These are phyloP conservation scores for Chlorella ohadii DNA, from an alignment of 139 green algal species.

Conservation along the genomic window DNA sequence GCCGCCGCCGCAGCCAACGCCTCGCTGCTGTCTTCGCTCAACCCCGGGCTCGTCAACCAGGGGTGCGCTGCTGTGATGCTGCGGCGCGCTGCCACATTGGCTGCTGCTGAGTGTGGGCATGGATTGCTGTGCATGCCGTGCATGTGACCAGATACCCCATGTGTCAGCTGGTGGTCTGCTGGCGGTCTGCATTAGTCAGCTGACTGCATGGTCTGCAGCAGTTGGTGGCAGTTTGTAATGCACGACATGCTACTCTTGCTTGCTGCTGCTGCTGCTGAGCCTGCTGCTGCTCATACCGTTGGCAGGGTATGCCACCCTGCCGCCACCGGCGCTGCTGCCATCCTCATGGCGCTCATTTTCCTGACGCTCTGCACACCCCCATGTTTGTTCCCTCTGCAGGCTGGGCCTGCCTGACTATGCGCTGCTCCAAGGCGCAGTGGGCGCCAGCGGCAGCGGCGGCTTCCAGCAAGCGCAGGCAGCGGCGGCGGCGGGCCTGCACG, in stretches of 20 bases:
- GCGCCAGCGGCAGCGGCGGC: slow-evolving; percentile 19
- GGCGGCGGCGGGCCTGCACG: slow-evolving; percentile 6
- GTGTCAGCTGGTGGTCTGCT: too few species aligned
- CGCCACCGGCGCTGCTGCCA: not conserved
- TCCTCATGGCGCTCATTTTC: too few species aligned
- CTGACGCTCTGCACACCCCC: not conserved
- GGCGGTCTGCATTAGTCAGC: too few species aligned
- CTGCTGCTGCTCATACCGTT: not conserved
- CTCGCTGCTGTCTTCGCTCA: slow-evolving; percentile 25
- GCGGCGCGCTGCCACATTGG: too few species aligned
- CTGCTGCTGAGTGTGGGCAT: not conserved
- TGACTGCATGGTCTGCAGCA: too few species aligned
- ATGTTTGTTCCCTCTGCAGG: not conserved
- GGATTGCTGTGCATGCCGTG: not conserved
- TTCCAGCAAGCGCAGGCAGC: not conserved
- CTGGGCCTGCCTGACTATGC: slow-evolving; percentile 36
- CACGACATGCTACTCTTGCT: not conserved
- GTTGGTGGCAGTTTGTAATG: not conserved
- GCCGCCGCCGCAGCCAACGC: slow-evolving; percentile 12
- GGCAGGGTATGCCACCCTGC: too few species aligned
- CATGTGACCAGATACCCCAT: too few species aligned
- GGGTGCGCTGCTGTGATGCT: slow-evolving; percentile 15
- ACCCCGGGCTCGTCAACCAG: slow-evolving; percentile 25
- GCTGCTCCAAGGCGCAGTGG: slow-evolving; percentile 32
- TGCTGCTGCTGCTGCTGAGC: not conserved